Percentiles rank a stretch among this genome's conserved stretches.
These are phyloP conservation scores for Linum tenue DNA, from an alignment of 345 rosid genomes.

Conservation along the genomic window DNA sequence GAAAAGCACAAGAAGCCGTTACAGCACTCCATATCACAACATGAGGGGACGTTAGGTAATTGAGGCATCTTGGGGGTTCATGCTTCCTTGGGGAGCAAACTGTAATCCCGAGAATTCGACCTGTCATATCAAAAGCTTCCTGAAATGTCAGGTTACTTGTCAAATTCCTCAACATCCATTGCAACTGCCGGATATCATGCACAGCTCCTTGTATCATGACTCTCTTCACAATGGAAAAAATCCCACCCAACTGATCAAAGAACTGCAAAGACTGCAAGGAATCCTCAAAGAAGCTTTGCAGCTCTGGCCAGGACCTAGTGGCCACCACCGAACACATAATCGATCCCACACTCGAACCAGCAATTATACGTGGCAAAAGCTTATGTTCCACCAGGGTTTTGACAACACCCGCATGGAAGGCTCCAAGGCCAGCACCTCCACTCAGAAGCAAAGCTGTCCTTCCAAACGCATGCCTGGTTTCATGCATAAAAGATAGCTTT, in stretches of 20 bases:
- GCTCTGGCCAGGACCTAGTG: conserved; percentile 94
- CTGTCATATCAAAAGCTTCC: conserved; percentile 96
- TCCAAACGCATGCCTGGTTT: conserved; percentile 94
- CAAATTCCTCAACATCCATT: conserved; percentile 77
- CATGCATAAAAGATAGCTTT: conserved; percentile 94
- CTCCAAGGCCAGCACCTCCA: conserved; percentile 97
- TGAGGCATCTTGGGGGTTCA: conserved; percentile 98
- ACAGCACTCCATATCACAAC: conserved; percentile 99
- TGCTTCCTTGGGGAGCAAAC: conserved; percentile 98
- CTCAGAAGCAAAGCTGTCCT: conserved; percentile 94
- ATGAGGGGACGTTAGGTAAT: conserved; percentile 94
- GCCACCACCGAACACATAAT: conserved; percentile 77
- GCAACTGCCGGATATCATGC: conserved; percentile 85
- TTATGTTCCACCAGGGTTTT: conserved; percentile 84
- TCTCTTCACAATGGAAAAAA: conserved; percentile 72
- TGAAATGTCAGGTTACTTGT: conserved; percentile 96
- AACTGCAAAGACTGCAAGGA: conserved; percentile 70
- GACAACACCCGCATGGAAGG: conserved; percentile 85
- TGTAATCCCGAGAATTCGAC: conserved; percentile 84
- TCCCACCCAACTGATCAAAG: conserved; percentile 89
- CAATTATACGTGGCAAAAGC: conserved; percentile 80
- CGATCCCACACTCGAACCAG: conserved; percentile 99
- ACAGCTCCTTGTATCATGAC: conserved; percentile 83
- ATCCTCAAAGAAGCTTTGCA: conserved; percentile 86
- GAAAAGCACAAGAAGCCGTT: conserved; percentile 96